Percentiles rank a stretch among this genome's conserved stretches.
Evolutionary conservation across 768 basidiomycete genomes (phyloP).

Genomic region (Dioszegia crocea): DNA sequence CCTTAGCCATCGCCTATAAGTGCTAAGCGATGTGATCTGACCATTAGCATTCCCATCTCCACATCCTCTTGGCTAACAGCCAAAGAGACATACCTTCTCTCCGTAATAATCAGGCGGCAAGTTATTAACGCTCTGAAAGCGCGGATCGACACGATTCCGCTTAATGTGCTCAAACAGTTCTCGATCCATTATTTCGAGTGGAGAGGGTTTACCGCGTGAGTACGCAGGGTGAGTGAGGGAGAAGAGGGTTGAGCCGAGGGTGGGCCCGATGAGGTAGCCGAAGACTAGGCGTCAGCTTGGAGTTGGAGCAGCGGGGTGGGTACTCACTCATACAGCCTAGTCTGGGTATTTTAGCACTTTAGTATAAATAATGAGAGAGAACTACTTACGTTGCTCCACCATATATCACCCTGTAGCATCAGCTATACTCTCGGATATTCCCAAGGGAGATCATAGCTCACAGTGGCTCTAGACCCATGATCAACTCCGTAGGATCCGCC

Average conservation of each 20-base stretch:
- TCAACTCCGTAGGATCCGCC: slow-evolving; percentile 44
- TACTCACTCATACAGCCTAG: slow-evolving; percentile 43
- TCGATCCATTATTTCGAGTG: slow-evolving; percentile 41
- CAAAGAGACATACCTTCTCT: slow-evolving; percentile 42
- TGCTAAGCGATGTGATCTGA: slow-evolving; percentile 46
- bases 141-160: slow-evolving; percentile 48
- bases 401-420: background rate
- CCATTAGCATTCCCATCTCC: background rate
- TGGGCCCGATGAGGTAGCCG: slow-evolving; percentile 48
- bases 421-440: background rate
- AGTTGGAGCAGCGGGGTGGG: background rate
- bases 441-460: slow-evolving; percentile 14
- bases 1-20: slow-evolving; percentile 49
- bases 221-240: slow-evolving; percentile 37
- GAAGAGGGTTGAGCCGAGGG: slow-evolving; percentile 46
- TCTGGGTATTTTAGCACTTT: slow-evolving; percentile 12
- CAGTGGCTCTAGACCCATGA: slow-evolving; percentile 49
- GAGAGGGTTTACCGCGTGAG: slow-evolving; percentile 25
- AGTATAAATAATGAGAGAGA: background rate
- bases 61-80: no score
- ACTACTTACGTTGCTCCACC: slow-evolving; percentile 1
- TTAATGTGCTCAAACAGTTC: slow-evolving; percentile 45
- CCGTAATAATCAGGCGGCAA: slow-evolving; percentile 50
- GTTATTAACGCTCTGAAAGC: slow-evolving; percentile 49
- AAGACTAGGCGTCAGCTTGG: slow-evolving; percentile 25